Percentiles rank a stretch among this genome's conserved stretches.
Evolutionary conservation across 169 alveolate genomes (phyloP).

Genomic region (Plasmodium billcollinsi): DNA sequence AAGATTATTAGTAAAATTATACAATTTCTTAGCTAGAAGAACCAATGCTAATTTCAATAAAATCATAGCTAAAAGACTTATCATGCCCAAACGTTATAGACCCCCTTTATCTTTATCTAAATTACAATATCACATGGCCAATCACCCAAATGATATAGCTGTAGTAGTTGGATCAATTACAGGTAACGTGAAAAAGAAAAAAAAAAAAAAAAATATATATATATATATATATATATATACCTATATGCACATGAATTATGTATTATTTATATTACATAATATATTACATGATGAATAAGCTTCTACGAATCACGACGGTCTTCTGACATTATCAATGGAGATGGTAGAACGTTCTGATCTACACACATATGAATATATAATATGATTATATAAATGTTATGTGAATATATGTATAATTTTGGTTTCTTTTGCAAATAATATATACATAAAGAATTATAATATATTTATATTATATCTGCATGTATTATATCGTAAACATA

Average conservation of each 20-base stretch:
- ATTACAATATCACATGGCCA: slow-evolving; percentile 92
- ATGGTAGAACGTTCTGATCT: slow-evolving; percentile 83
- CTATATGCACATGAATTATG: neutral
- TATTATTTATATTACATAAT: neutral
- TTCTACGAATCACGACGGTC: slow-evolving; percentile 91
- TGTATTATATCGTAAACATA: too few relatives aligned
- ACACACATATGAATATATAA: too few relatives aligned
- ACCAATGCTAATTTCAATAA: slow-evolving; percentile 94
- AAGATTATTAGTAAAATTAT: slow-evolving; percentile 89
- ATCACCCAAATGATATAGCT: slow-evolving; percentile 93
- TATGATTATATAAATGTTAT: too few relatives aligned
- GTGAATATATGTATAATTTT: too few relatives aligned
- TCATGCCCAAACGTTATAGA: slow-evolving; percentile 93
- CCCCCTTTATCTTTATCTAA: slow-evolving; percentile 96
- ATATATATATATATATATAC: slow-evolving; percentile 3
- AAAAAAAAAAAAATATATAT: neutral
- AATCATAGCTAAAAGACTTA: slow-evolving; percentile 93
- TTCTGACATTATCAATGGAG: slow-evolving; percentile 87
- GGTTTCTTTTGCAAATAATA: too few relatives aligned
- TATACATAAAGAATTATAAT: neutral
- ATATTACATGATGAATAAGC: slow-evolving; percentile 84
- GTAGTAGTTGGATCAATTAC: slow-evolving; percentile 98
- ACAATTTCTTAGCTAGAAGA: slow-evolving; percentile 95
- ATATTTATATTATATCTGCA: neutral
- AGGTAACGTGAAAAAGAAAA: slow-evolving; percentile 78